A percentile compares a stretch with the other conserved stretches of the same genome.
Conservation (phyloP, 176 grass and related monocot genomes). For the Thalia dealbata region DNA sequence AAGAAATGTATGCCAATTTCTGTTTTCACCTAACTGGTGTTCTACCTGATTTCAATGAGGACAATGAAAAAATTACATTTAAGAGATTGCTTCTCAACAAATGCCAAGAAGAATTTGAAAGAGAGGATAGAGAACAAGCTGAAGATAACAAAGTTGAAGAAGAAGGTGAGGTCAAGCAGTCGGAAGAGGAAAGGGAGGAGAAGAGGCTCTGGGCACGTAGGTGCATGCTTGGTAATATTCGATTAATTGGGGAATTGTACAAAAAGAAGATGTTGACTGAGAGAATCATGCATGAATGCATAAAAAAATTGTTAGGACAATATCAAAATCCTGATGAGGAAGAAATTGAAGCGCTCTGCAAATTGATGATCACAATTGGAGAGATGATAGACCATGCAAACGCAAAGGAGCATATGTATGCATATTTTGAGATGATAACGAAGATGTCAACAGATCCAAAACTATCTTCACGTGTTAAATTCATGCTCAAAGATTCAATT, state of each 20-base stretch:
- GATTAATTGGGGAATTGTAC: constrained; percentile 92
- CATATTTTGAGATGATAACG: constrained; percentile 63
- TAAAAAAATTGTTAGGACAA: constrained; percentile 68
- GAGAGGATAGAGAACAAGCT: constrained; percentile 84
- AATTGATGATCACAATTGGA: constrained; percentile 96
- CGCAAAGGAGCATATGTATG: constrained; percentile 90
- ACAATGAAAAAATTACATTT: constrained; percentile 89
- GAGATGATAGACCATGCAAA: constrained; percentile 90
- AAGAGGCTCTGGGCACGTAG: constrained; percentile 62
- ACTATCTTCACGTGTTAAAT: constrained; percentile 73
- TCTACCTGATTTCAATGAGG: constrained; percentile 63
- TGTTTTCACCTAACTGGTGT: constrained; percentile 47
- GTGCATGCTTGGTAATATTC: constrained; percentile 93
- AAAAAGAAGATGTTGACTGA: constrained; percentile 92
- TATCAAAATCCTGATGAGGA: constrained; percentile 70
- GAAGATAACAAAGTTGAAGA: constrained; percentile 88
- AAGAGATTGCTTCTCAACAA: constrained; percentile 84
- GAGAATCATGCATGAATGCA: constrained; percentile 97
- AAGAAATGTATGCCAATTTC: constrained; percentile 98
- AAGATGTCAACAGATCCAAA: constrained; percentile 56
- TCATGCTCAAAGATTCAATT: constrained; percentile 84
- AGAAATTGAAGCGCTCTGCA: constrained; percentile 87
- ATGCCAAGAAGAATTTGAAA: constrained; percentile 97
- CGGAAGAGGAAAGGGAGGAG: constrained; percentile 63
- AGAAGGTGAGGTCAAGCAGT: constrained; percentile 74